Evolutionary conservation across 176 grass and related monocot genomes (phyloP).

Genomic region (Lolium perenne): DNA sequence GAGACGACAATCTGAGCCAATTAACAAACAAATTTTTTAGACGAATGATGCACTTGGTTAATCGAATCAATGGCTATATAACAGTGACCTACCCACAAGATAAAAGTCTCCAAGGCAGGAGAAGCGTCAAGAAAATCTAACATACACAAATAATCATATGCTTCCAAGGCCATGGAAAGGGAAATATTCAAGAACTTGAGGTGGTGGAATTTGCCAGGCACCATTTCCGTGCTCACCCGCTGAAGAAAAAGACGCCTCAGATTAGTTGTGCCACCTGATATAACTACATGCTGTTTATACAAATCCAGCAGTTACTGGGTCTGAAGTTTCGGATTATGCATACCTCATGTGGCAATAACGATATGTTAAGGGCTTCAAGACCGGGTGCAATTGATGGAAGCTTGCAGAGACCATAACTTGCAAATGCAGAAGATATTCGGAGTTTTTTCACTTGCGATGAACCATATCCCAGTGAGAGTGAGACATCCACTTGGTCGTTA

Average conservation of each 20-base stretch:
- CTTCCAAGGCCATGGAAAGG: background rate
- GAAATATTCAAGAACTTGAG: constrained; percentile 9
- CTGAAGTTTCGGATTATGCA: constrained; percentile 2
- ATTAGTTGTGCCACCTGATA: background rate
- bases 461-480: constrained; percentile 6
- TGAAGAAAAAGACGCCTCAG: background rate
- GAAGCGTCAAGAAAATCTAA: background rate
- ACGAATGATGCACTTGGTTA: background rate
- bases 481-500: background rate
- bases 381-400: background rate
- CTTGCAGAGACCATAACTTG: background rate
- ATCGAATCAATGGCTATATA: background rate
- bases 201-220: background rate
- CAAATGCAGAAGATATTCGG: background rate
- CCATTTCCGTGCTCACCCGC: background rate
- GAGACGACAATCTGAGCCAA: background rate
- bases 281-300: background rate
- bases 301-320: background rate
- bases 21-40: background rate
- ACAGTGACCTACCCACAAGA: background rate
- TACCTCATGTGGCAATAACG: background rate
- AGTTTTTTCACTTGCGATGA: constrained; percentile 16
- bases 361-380: constrained; percentile 2
- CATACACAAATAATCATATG: background rate
- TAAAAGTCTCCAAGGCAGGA: background rate